A percentile compares a stretch with the other conserved stretches of the same genome.
These are phyloP conservation scores for Exophiala sideris DNA, from an alignment of 2,329 filamentous ascomycete species.

Conservation along the genomic window DNA sequence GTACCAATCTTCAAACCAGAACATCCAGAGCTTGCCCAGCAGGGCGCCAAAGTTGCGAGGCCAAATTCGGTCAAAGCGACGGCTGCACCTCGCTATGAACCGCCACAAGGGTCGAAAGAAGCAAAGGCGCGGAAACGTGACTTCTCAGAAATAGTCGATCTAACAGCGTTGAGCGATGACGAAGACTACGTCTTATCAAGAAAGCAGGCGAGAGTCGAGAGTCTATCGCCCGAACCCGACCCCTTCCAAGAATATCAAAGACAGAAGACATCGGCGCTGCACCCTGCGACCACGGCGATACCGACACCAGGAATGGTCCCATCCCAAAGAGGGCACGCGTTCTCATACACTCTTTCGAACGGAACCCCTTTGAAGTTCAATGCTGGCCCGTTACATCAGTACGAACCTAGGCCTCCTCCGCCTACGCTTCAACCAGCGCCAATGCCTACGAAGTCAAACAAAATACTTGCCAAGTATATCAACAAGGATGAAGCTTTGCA, in stretches of 20 bases:
- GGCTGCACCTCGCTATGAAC: conserved; percentile 14
- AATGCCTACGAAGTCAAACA: conserved; percentile 6
- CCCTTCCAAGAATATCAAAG: conserved; percentile 12
- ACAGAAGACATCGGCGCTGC: conserved; percentile 1
- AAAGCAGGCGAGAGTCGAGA: conserved; percentile 24
- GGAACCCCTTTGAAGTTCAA: background rate
- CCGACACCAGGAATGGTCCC: background rate
- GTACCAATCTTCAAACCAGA: background rate
- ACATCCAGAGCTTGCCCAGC: no score
- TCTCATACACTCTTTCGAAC: background rate
- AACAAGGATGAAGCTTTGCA: conserved; percentile 36
- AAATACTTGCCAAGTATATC: conserved; percentile 43
- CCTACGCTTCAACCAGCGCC: background rate
- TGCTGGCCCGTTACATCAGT: background rate
- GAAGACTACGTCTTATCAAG: conserved; percentile 36
- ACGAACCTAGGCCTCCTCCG: background rate
- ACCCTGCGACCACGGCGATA: background rate
- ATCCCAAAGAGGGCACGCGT: background rate
- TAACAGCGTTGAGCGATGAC: conserved; percentile 49
- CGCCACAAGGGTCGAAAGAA: conserved; percentile 45
- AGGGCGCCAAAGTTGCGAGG: background rate
- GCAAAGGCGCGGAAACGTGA: conserved; percentile 55
- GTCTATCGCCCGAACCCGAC: conserved; percentile 18
- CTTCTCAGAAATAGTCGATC: conserved; percentile 54
- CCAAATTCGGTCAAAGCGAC: background rate